phyloP scores from a whole-genome alignment of 75 land plant genomes.

The Selaginella moellendorffii region DNA sequence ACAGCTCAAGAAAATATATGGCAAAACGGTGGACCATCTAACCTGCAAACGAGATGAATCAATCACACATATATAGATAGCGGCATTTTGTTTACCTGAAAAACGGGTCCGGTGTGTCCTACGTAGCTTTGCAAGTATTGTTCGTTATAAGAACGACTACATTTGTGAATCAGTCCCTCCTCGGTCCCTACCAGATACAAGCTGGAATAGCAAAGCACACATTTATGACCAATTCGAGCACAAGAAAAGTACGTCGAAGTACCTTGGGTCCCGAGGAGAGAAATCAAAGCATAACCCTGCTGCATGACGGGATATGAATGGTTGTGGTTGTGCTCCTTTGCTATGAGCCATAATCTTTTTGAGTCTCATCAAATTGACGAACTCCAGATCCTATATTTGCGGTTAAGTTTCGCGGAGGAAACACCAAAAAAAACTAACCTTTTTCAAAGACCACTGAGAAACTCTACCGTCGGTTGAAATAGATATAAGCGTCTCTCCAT shows the following conservation, averaged over 20 bases:
- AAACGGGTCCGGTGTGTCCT: slow-evolving; percentile 35
- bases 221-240: background rate
- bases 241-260: background rate
- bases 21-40: slow-evolving; percentile 26
- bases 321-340: slow-evolving; percentile 30
- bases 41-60: slow-evolving; percentile 13
- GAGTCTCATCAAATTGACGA: slow-evolving; percentile 25
- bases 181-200: slow-evolving; percentile 31
- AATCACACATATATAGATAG: slow-evolving; percentile 1
- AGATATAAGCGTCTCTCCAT: slow-evolving; percentile 34
- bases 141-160: slow-evolving; percentile 33
- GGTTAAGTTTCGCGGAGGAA: too few relatives aligned
- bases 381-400: slow-evolving; percentile 34
- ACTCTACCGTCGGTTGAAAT: slow-evolving; percentile 33
- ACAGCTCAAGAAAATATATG: slow-evolving; percentile 28
- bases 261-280: slow-evolving; percentile 24
- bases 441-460: slow-evolving; percentile 31
- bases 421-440: slow-evolving; percentile 19
- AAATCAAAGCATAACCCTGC: slow-evolving; percentile 34
- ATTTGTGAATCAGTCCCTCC: slow-evolving; percentile 31
- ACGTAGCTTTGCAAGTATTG: slow-evolving; percentile 24
- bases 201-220: slow-evolving; percentile 9
- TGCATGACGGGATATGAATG: slow-evolving; percentile 29
- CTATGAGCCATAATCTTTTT: slow-evolving; percentile 18
- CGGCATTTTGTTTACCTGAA: slow-evolving; percentile 17